Base-by-base conservation (phyloP, 441 rosid species). In the Euphorbia corollata region DNA sequence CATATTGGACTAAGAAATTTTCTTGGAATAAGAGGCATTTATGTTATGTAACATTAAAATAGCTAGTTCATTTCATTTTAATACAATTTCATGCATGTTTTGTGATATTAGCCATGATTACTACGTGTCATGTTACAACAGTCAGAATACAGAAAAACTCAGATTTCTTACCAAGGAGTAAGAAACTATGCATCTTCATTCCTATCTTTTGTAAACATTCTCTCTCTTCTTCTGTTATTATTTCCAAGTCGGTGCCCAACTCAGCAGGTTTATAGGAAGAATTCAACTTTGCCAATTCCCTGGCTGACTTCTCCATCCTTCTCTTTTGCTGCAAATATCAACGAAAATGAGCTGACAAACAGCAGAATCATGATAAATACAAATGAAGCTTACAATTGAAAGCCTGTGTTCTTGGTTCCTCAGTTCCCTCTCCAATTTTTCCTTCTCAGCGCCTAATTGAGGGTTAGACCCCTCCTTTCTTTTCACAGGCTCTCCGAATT, bases 161-260 rank as follows among this genome's bases (percentile, higher is more conserved):
- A 60, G 24, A 12, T 39, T 16, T 38, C 83, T 63, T 74, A 90
- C 96, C 97, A 65, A 91, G 96, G 67, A 85, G 78, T 61, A 91
- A 82, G 81, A 71, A 70, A 68, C 86, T 71, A 20, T 64, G 78
- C 86, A 87, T 78, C 81, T 81, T 86, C 74, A 84, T 73, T 66
- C 88, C 97, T 16, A 91, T 82, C 79, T 80, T 86, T 71, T 78
- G 81, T 47, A 91, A 82, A 81, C 91, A 82, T 75, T 80, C 86
- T 75, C 88, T 84, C 75, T 91, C 97, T 80, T 91, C 96, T 63
- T 79, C 80, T 50, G 91, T 85, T 72, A 91, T 67, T 73, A 85
- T 78, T 77, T 86, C 96, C 27, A 59, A 73, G 79, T 91, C 94
- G 15, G 71, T 72, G 36, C 85, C 94, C 48, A 30, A 61, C 65